These are phyloP conservation scores for Perkinsus olseni DNA, from an alignment of 169 alveolate genomes.

Conservation along the genomic window DNA sequence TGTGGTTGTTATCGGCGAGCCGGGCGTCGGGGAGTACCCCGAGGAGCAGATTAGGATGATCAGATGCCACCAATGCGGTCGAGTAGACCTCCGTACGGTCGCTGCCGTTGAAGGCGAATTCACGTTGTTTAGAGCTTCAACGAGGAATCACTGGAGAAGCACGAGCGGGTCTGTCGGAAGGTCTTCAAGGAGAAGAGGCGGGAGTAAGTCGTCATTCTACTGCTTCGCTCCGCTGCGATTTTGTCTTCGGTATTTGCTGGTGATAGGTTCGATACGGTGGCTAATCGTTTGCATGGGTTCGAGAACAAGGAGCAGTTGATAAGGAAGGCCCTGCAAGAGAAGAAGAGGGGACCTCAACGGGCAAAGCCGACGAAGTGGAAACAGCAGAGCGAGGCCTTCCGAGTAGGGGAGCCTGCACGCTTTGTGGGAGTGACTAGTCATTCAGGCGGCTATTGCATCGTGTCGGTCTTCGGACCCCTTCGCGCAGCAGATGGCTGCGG, in stretches of 20 bases:
- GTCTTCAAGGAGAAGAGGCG: constrained; percentile 55
- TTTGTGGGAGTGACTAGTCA: neutral
- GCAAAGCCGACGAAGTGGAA: neutral
- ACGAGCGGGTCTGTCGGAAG: constrained; percentile 54
- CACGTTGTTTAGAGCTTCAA: constrained; percentile 29
- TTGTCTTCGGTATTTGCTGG: neutral
- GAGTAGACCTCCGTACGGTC: neutral
- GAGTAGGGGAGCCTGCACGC: neutral
- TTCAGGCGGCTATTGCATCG: neutral
- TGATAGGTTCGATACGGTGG: neutral
- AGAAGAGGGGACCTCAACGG: neutral
- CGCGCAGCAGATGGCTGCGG: neutral
- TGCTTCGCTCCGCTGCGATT: neutral
- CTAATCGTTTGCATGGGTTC: neutral
- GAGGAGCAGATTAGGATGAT: neutral
- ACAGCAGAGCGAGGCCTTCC: neutral
- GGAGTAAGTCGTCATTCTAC: constrained; percentile 3
- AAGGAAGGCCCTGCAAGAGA: neutral
- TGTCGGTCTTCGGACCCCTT: neutral
- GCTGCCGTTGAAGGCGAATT: neutral
- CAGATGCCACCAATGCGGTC: neutral
- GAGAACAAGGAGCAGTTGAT: neutral
- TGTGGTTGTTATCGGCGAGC: neutral
- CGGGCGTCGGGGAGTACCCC: neutral
- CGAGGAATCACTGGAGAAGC: constrained; percentile 52